Conservation (phyloP, 805 yeast species). For the Brettanomyces sp. region DNA sequence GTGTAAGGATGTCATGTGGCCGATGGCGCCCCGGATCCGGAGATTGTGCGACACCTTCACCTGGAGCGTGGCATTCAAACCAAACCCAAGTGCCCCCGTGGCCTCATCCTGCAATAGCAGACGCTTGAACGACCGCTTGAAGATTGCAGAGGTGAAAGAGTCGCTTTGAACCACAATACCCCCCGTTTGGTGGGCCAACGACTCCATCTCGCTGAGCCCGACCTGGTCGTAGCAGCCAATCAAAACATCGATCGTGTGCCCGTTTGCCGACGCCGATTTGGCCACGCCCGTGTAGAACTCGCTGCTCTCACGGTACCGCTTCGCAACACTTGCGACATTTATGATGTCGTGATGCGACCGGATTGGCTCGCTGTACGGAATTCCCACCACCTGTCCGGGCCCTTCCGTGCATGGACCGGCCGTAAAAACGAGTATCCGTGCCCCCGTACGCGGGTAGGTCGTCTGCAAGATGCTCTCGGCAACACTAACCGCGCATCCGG, state of each 20-base stretch:
- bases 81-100: constrained; percentile 37
- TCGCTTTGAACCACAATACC: constrained; percentile 57
- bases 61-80: constrained; percentile 52
- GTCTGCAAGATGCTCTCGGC: constrained; percentile 29
- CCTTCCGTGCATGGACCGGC: constrained; percentile 64
- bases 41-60: constrained; percentile 41
- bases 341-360: constrained; percentile 58
- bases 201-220: constrained; percentile 60
- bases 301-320: constrained; percentile 34
- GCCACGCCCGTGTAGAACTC: constrained; percentile 44
- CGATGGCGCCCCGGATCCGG: constrained; percentile 50
- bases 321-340: constrained; percentile 30
- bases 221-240: constrained; percentile 64
- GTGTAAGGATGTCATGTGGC: constrained; percentile 45
- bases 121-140: constrained; percentile 53
- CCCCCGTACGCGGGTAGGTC: constrained; percentile 39
- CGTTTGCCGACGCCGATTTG: constrained; percentile 34
- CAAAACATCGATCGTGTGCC: constrained; percentile 48
- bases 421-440: constrained; percentile 42
- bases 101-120: constrained; percentile 30
- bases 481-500: constrained; percentile 53
- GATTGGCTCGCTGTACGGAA: constrained; percentile 49
- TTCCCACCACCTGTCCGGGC: constrained; percentile 52
- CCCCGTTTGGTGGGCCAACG: constrained; percentile 47
- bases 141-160: constrained; percentile 57